These are phyloP conservation scores for Butyriboletus loyo DNA, from an alignment of 768 basidiomycete species.

Conservation along the genomic window DNA sequence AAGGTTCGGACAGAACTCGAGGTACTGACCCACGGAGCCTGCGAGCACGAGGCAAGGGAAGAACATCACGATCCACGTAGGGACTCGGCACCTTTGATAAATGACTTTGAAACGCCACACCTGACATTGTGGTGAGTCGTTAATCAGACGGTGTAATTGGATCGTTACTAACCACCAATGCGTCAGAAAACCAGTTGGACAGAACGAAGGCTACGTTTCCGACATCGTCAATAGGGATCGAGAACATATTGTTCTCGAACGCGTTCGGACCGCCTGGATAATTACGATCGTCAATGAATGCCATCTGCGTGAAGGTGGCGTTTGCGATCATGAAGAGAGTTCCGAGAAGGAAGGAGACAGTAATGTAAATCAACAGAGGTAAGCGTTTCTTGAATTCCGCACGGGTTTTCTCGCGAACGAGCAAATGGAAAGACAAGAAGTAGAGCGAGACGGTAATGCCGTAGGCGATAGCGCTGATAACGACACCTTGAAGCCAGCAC, in stretches of 20 bases:
- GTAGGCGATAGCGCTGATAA: constrained; percentile 10
- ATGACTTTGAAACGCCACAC: constrained; percentile 20
- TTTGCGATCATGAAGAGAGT: constrained; percentile 18
- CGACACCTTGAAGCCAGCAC: constrained; percentile 17
- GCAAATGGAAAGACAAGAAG: constrained; percentile 9
- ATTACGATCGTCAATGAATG: constrained; percentile 32
- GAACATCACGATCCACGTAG: constrained; percentile 7
- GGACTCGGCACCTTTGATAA: constrained; percentile 4
- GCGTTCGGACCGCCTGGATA: constrained; percentile 31
- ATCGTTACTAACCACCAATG: constrained; percentile 13
- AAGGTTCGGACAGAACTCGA: not conserved
- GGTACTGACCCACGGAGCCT: constrained; percentile 6
- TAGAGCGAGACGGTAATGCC: constrained; percentile 5
- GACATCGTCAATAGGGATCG: constrained; percentile 13
- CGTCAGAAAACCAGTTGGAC: constrained; percentile 18
- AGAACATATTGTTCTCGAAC: constrained; percentile 21
- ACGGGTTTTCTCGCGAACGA: not conserved
- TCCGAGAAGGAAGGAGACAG: constrained; percentile 1
- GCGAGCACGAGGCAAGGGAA: constrained; percentile 10
- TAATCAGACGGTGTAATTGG: not conserved
- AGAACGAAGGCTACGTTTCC: constrained; percentile 12
- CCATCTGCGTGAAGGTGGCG: constrained; percentile 24
- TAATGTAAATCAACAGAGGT: constrained; percentile 6
- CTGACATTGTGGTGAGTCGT: not conserved
- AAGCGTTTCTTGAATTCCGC: constrained; percentile 2